Evolutionary conservation across 1,284 basidiomycete species (phyloP).

Genomic region (Trichosporon asahii): DNA sequence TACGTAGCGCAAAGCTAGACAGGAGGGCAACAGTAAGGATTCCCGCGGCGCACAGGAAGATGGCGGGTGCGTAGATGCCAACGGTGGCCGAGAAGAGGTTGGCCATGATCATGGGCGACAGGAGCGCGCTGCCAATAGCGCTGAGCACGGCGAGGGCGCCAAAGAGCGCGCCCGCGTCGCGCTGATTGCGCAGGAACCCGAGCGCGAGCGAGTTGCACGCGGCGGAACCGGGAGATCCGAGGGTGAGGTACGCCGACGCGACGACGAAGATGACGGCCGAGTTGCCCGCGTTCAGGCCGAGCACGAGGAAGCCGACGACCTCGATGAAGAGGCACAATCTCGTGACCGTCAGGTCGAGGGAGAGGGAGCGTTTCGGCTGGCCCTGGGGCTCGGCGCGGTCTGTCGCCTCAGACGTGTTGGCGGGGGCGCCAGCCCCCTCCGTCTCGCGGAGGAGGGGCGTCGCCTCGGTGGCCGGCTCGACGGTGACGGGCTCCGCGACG

Average conservation of each 20-base stretch:
- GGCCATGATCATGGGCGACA: slow-evolving; percentile 45
- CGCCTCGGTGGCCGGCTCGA: neutral
- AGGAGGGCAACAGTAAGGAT: slow-evolving; percentile 30
- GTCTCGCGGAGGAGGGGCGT: slow-evolving; percentile 11
- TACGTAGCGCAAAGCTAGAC: neutral
- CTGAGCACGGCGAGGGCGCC: slow-evolving; percentile 47
- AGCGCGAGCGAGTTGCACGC: slow-evolving; percentile 49
- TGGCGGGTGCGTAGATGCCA: slow-evolving; percentile 38
- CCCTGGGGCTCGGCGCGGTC: slow-evolving; percentile 10
- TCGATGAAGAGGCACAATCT: slow-evolving; percentile 56
- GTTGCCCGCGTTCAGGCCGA: slow-evolving; percentile 45
- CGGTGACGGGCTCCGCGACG: slow-evolving; percentile 17
- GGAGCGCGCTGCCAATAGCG: slow-evolving; percentile 41
- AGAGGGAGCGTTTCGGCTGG: slow-evolving; percentile 33
- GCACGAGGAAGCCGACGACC: slow-evolving; percentile 57
- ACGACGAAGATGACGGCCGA: slow-evolving; percentile 34
- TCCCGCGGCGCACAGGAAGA: slow-evolving; percentile 40
- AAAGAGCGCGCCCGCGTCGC: slow-evolving; percentile 47
- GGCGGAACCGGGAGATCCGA: slow-evolving; percentile 40
- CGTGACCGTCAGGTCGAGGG: slow-evolving; percentile 45
- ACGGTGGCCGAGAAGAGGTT: slow-evolving; percentile 44
- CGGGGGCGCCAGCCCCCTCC: neutral
- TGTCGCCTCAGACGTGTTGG: slow-evolving; percentile 8
- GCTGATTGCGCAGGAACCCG: slow-evolving; percentile 38
- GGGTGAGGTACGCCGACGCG: slow-evolving; percentile 32